Evolutionary conservation across 352 stramenopile genomes (phyloP).

Genomic region (Globisporangium cederbergense): DNA sequence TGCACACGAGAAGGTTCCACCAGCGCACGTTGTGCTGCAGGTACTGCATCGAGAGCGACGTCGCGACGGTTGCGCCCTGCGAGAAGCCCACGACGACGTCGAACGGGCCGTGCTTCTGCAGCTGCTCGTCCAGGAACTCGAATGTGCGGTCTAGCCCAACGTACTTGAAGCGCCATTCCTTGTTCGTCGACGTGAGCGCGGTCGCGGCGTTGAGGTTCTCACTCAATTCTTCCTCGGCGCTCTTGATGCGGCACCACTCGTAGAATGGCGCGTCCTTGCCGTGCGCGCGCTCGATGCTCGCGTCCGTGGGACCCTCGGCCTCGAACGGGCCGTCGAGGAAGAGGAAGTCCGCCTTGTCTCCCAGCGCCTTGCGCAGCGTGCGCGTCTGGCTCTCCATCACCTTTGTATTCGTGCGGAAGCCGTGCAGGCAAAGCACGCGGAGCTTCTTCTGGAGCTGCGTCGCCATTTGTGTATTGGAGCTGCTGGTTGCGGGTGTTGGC

Average conservation of each 20-base stretch:
- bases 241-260: slow-evolving; percentile 53
- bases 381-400: slow-evolving; percentile 72
- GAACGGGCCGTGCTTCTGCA: slow-evolving; percentile 58
- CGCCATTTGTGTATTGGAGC: slow-evolving; percentile 1
- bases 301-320: slow-evolving; percentile 53
- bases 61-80: slow-evolving; percentile 68
- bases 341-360: slow-evolving; percentile 58
- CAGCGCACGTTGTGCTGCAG: slow-evolving; percentile 33
- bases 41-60: slow-evolving; percentile 58
- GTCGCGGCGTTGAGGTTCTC: not conserved
- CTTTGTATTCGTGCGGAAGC: slow-evolving; percentile 64
- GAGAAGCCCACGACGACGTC: slow-evolving; percentile 80
- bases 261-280: slow-evolving; percentile 63
- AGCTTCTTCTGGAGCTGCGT: slow-evolving; percentile 25
- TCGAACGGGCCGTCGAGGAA: slow-evolving; percentile 62
- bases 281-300: slow-evolving; percentile 51
- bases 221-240: slow-evolving; percentile 21
- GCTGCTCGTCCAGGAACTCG: slow-evolving; percentile 55
- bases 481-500: not conserved
- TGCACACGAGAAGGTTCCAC: slow-evolving; percentile 56
- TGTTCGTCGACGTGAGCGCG: slow-evolving; percentile 3
- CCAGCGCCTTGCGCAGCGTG: slow-evolving; percentile 53
- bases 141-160: slow-evolving; percentile 40
- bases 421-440: slow-evolving; percentile 71
- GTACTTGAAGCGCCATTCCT: slow-evolving; percentile 18